Percentiles rank a stretch among this genome's conserved stretches.
phyloP scores from a whole-genome alignment of 768 basidiomycete species.

The Cantharellus anzutake region DNA sequence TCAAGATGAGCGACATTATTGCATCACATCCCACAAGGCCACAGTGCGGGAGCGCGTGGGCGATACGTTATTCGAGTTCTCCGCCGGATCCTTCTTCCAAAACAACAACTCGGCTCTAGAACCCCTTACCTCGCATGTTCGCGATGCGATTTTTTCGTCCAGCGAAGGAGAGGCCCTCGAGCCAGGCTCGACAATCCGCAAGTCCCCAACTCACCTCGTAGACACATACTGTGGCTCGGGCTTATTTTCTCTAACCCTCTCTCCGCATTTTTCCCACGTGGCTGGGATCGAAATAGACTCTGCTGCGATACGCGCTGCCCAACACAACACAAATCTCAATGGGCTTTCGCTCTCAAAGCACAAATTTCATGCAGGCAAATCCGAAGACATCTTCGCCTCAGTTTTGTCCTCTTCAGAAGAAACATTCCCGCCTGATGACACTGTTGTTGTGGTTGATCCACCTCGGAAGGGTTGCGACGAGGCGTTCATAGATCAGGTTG shows the following conservation, averaged over 20 bases:
- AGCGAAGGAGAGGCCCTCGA: slow-evolving; percentile 11
- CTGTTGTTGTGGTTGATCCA: slow-evolving; percentile 71
- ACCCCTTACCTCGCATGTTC: slow-evolving; percentile 69
- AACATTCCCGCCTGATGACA: slow-evolving; percentile 40
- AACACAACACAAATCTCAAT: slow-evolving; percentile 47
- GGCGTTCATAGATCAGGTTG: slow-evolving; percentile 24
- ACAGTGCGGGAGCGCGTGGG: slow-evolving; percentile 76
- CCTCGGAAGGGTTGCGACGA: slow-evolving; percentile 90
- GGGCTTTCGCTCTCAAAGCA: slow-evolving; percentile 21
- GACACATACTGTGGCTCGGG: slow-evolving; percentile 90
- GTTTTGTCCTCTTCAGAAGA: slow-evolving; percentile 23
- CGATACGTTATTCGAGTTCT: slow-evolving; percentile 62
- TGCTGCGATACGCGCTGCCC: slow-evolving; percentile 51
- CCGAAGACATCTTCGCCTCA: slow-evolving; percentile 61
- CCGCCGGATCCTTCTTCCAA: slow-evolving; percentile 86
- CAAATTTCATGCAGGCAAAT: slow-evolving; percentile 61
- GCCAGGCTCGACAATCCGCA: not conserved
- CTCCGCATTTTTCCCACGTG: slow-evolving; percentile 50
- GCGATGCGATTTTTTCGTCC: slow-evolving; percentile 38
- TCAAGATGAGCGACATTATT: slow-evolving; percentile 40
- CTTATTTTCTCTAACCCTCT: slow-evolving; percentile 71
- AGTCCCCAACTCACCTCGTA: slow-evolving; percentile 56
- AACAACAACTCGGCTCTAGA: slow-evolving; percentile 90
- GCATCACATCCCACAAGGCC: slow-evolving; percentile 65
- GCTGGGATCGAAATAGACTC: slow-evolving; percentile 76